Conservation (phyloP, 139 green algal species). For the Microglena sp. region DNA sequence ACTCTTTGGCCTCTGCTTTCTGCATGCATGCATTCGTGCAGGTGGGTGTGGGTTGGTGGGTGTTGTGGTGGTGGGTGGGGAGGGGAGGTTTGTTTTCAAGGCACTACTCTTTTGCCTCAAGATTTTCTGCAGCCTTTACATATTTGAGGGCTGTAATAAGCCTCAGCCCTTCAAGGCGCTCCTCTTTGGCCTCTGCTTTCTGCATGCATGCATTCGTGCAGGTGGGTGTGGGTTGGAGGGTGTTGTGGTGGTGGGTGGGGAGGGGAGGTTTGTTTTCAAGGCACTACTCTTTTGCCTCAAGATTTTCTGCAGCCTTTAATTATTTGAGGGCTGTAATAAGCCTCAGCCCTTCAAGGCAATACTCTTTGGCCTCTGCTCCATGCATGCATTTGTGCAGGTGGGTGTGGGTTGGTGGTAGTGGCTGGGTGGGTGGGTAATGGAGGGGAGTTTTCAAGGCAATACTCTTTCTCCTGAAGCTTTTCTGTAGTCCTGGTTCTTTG, state of each 20-base stretch:
- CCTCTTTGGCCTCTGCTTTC: constrained; percentile 54
- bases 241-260: too few species aligned
- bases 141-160: constrained; percentile 24
- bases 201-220: constrained; percentile 62
- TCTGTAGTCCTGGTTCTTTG: constrained; percentile 12
- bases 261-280: too few species aligned
- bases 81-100: too few species aligned
- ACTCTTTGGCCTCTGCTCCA: constrained; percentile 54
- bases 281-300: too few species aligned
- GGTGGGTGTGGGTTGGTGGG: too few species aligned
- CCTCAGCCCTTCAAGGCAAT: constrained; percentile 49
- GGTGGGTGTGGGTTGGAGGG: too few species aligned
- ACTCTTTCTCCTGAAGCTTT: too few species aligned
- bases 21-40: constrained; percentile 58
- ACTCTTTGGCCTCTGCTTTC: constrained; percentile 54
- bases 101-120: too few species aligned
- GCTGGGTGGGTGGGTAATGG: too few species aligned
- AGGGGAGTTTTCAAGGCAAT: too few species aligned
- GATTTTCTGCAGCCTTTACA: constrained; percentile 9
- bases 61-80: too few species aligned
- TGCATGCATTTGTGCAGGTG: constrained; percentile 62
- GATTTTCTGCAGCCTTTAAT: constrained; percentile 11
- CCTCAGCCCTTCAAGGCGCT: constrained; percentile 49
- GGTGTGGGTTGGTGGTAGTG: too few species aligned
- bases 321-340: constrained; percentile 24